Evolutionary conservation across 768 basidiomycete species (phyloP).

Genomic region (Agaricus sinodeliciosus): DNA sequence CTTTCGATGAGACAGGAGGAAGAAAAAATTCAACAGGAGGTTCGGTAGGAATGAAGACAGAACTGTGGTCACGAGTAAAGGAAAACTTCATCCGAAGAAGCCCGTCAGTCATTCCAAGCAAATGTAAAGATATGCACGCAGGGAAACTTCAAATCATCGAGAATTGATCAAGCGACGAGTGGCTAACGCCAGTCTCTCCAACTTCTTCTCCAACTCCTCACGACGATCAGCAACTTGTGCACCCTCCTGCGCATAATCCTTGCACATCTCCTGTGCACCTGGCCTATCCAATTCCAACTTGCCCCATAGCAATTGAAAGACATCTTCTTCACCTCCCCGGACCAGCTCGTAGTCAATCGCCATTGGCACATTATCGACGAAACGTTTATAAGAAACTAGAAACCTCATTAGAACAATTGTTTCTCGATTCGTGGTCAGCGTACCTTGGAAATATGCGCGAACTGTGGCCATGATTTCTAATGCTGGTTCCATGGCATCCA

Average conservation of each 20-base stretch:
- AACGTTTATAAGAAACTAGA: conserved; percentile 54
- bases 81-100: too few relatives aligned
- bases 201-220: conserved; percentile 42
- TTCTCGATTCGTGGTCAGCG: not conserved
- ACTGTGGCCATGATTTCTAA: conserved; percentile 66
- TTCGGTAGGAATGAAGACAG: too few relatives aligned
- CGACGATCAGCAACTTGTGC: conserved; percentile 35
- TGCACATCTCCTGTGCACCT: conserved; percentile 40
- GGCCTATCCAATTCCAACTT: conserved; percentile 47
- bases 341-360: conserved; percentile 53
- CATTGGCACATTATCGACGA: conserved; percentile 49
- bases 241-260: conserved; percentile 46
- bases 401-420: not conserved
- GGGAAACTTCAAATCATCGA: not conserved
- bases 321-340: conserved; percentile 38
- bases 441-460: conserved; percentile 72
- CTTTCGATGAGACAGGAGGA: too few relatives aligned
- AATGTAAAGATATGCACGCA: conserved; percentile 12
- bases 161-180: not conserved
- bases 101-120: not conserved
- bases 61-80: too few relatives aligned
- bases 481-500: conserved; percentile 48
- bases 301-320: conserved; percentile 37
- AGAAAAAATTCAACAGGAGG: too few relatives aligned
- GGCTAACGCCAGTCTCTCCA: conserved; percentile 32